Evolutionary conservation across 1,284 basidiomycete genomes (phyloP), one percentile per base, ranked within the genome.

Genomic region (Pseudozyma hubeiensis): DNA sequence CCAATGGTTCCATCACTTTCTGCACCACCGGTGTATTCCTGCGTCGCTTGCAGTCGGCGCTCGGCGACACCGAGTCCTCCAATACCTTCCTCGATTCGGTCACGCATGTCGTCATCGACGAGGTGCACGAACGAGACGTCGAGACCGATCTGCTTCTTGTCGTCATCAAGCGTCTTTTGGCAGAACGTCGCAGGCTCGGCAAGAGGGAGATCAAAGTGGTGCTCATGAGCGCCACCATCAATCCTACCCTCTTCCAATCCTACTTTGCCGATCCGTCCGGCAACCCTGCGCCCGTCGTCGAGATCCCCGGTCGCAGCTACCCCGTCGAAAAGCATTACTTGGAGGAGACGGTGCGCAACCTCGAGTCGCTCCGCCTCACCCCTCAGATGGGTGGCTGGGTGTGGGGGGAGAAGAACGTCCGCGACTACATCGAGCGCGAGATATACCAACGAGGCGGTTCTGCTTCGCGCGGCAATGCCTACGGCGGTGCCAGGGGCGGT

Each of bases 161-260:
- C 61, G 93, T 96, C 13, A 88, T 98, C 72, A 95, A 96, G 86
- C 90, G 92, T 24, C 85, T 97, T 19, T 85, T 97, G 74, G 89
- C 88, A 7, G 91, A 94, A 73, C 89, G 94, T 72, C 77, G 81
- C 53, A 90, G 89, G 79, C 87, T 88, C 5, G 89, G 90, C 72
- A 89, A 89, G 34, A 89, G 90, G 52, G 92, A 93, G 10, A 87
- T 98, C 85, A 96, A 94, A 85, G 88, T 98, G 70, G 86, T 97
- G 45, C 89, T 98, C 58, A 97, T 97, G 94, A 96, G 93, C 79
- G 94, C 95, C 3, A 97, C 95, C 35, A 93, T 97, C 84, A 92
- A 97, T 80, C 91, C 94, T 2, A 89, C 89, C 0, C 88, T 97
- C 34, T 97, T 98, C 88, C 91, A 92, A 81, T 86, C 88, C 10